Percentiles rank a stretch among this genome's conserved stretches.
These are phyloP conservation scores for Euphrasia arctica DNA, from an alignment of 305 asterid species.

Conservation along the genomic window DNA sequence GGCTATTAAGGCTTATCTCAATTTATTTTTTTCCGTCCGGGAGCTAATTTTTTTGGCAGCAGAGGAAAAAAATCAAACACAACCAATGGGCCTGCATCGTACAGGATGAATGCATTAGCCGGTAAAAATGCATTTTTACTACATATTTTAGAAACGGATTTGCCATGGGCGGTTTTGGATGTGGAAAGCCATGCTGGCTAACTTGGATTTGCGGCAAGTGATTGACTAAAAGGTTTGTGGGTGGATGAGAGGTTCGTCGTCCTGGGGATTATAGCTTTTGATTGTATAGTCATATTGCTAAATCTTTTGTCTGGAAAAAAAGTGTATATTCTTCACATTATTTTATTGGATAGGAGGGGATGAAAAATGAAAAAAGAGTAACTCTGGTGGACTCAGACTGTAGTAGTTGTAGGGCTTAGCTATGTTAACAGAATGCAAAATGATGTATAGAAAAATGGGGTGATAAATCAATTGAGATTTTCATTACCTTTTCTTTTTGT, in stretches of 20 bases:
- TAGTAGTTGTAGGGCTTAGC: constrained; percentile 41
- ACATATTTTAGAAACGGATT: neutral
- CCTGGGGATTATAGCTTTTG: constrained; percentile 34
- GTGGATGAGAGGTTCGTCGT: constrained; percentile 17
- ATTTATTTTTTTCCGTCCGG: constrained; percentile 27
- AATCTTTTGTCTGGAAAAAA: constrained; percentile 36
- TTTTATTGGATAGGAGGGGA: constrained; percentile 39
- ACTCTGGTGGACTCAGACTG: constrained; percentile 28
- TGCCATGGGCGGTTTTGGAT: constrained; percentile 22
- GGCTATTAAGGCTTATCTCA: constrained; percentile 18
- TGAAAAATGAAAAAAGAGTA: constrained; percentile 27
- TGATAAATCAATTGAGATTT: constrained; percentile 22
- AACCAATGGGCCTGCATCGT: neutral
- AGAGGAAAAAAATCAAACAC: constrained; percentile 8
- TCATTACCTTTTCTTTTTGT: neutral
- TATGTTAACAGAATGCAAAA: constrained; percentile 29
- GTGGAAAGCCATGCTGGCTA: constrained; percentile 29
- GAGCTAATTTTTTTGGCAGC: constrained; percentile 23
- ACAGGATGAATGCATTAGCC: neutral
- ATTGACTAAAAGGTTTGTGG: neutral
- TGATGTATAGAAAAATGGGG: constrained; percentile 39
- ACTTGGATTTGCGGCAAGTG: neutral
- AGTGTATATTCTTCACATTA: constrained; percentile 45
- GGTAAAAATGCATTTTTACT: constrained; percentile 6
- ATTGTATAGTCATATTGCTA: constrained; percentile 43